Evolutionary conservation across 805 yeast genomes (phyloP).

Genomic region (Sugiyamaella valdiviana): DNA sequence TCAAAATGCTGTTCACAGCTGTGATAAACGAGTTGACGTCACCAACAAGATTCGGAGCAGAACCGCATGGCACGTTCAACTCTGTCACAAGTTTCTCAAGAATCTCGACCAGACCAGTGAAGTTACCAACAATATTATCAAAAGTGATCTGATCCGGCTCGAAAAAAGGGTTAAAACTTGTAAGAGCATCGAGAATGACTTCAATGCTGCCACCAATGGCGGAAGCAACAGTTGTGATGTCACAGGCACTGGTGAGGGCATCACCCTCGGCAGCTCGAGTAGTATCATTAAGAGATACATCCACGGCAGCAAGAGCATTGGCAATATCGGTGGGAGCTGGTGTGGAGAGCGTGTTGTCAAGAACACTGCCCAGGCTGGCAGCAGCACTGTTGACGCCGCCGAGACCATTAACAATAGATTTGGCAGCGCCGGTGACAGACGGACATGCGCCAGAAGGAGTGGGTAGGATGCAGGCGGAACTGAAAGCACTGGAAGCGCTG

Average conservation of each 20-base stretch:
- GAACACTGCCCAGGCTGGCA: background rate
- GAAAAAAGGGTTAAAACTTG: background rate
- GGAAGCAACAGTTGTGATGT: no score
- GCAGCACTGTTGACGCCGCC: background rate
- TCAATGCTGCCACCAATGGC: no score
- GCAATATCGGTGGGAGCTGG: no score
- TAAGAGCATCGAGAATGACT: no score
- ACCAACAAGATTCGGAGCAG: background rate
- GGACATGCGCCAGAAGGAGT: background rate
- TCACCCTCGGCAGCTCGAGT: no score
- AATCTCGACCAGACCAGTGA: background rate
- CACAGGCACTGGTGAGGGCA: no score
- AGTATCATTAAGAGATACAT: background rate
- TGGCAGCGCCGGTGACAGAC: background rate
- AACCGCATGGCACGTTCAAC: background rate
- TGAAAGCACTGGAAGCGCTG: slow-evolving; percentile 3
- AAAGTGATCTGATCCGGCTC: background rate
- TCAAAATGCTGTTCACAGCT: background rate
- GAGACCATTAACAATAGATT: background rate
- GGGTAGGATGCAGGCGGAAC: slow-evolving; percentile 9
- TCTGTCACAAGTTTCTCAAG: background rate
- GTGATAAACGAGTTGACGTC: background rate
- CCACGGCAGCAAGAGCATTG: background rate
- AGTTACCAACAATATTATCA: background rate
- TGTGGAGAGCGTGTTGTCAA: no score